phyloP scores from a whole-genome alignment of 495 filamentous ascomycete genomes.

The Penicillium macrosclerotiorum region DNA sequence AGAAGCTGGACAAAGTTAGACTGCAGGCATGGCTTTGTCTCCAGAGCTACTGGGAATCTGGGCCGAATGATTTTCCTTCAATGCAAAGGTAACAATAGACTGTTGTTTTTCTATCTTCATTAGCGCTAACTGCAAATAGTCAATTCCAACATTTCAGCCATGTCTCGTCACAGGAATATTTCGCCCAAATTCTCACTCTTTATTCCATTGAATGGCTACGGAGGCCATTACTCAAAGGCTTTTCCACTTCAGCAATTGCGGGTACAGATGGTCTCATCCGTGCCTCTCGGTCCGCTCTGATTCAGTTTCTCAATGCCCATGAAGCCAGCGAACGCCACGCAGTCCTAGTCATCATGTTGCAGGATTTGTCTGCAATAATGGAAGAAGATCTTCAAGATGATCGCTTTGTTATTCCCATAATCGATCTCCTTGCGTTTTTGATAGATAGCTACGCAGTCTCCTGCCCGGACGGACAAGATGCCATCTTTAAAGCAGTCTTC shows the following conservation, averaged over 20 bases:
- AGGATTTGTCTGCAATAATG: conserved; percentile 43
- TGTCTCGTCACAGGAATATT: conserved; percentile 43
- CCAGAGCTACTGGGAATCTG: conserved; percentile 38
- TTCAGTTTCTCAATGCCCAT: conserved; percentile 39
- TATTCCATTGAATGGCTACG: conserved; percentile 39
- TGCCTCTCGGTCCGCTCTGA: conserved; percentile 68
- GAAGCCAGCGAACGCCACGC: conserved; percentile 32
- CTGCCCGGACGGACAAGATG: conserved; percentile 15
- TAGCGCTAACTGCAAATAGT: conserved; percentile 30
- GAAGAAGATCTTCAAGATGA: conserved; percentile 55
- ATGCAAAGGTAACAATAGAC: conserved; percentile 33
- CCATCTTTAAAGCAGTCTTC: conserved; percentile 58
- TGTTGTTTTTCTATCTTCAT: background rate
- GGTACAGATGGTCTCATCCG: conserved; percentile 81
- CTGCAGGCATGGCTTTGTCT: conserved; percentile 58
- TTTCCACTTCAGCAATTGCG: conserved; percentile 76
- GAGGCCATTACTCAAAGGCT: conserved; percentile 63
- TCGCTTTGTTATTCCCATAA: conserved; percentile 66
- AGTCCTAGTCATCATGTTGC: conserved; percentile 34
- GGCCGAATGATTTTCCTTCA: conserved; percentile 28
- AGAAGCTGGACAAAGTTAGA: conserved; percentile 88
- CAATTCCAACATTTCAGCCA: conserved; percentile 46
- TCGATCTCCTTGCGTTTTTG: conserved; percentile 75
- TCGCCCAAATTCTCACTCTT: conserved; percentile 40
- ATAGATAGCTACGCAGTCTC: conserved; percentile 48